Evolutionary conservation across 2,329 filamentous ascomycete species (phyloP).

Genomic region (Fusarium tricinctum): DNA sequence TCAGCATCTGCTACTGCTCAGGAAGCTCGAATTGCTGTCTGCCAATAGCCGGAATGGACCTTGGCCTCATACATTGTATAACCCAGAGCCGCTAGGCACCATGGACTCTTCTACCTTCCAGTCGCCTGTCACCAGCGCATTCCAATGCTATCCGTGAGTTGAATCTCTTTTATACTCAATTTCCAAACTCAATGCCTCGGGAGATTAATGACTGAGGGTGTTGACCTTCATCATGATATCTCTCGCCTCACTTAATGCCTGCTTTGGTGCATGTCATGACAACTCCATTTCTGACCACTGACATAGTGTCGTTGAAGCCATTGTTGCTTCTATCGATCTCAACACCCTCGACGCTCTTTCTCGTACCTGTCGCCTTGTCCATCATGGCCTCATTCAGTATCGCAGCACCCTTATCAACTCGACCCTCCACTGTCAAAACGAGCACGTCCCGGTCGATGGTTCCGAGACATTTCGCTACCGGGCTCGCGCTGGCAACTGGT

Average conservation of each 20-base stretch:
- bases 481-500: slow-evolving; percentile 69
- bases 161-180: slow-evolving; percentile 7
- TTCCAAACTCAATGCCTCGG: slow-evolving; percentile 13
- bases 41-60: slow-evolving; percentile 48
- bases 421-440: slow-evolving; percentile 85
- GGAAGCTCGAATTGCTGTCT: slow-evolving; percentile 47
- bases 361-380: slow-evolving; percentile 83
- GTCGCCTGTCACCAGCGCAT: slow-evolving; percentile 46
- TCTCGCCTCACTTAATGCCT: neutral
- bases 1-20: slow-evolving; percentile 47
- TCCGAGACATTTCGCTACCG: slow-evolving; percentile 71
- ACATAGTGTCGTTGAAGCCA: slow-evolving; percentile 78
- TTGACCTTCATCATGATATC: slow-evolving; percentile 34
- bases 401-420: slow-evolving; percentile 78
- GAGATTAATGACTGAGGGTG: neutral
- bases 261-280: slow-evolving; percentile 22
- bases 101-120: slow-evolving; percentile 48
- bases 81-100: slow-evolving; percentile 43
- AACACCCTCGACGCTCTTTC: slow-evolving; percentile 89
- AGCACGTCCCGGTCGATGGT: slow-evolving; percentile 68
- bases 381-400: slow-evolving; percentile 82
- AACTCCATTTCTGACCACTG: slow-evolving; percentile 33
- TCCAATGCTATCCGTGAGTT: slow-evolving; percentile 50
- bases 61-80: slow-evolving; percentile 48
- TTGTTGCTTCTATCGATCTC: slow-evolving; percentile 84